phyloP scores from a whole-genome alignment of 2,329 filamentous ascomycete species.

The Kalaharituber pfeilii region DNA sequence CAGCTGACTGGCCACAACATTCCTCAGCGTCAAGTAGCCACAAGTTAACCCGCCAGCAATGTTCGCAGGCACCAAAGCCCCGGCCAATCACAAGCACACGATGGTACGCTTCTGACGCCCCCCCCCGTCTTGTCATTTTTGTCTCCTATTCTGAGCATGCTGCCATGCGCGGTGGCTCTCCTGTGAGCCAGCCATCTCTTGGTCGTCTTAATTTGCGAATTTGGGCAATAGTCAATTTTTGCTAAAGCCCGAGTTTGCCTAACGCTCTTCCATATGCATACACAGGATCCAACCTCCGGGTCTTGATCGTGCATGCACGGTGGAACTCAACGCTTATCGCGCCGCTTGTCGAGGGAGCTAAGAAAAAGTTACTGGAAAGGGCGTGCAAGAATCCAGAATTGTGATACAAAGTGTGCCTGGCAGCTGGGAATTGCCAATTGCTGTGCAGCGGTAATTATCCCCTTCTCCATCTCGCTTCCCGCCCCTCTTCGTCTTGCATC shows the following conservation, averaged over 20 bases:
- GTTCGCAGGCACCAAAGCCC: conserved; percentile 22
- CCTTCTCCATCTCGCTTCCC: not conserved
- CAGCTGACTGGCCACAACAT: not conserved
- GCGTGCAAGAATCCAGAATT: conserved; percentile 78
- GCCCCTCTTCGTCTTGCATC: not conserved
- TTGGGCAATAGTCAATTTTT: not conserved
- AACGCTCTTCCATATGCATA: not conserved
- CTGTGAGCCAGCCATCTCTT: not conserved
- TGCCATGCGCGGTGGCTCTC: not conserved
- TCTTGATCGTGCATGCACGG: conserved; percentile 88
- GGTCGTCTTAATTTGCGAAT: not conserved
- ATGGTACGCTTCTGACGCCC: conserved; percentile 16
- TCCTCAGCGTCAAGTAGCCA: not conserved
- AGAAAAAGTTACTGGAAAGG: conserved; percentile 59
- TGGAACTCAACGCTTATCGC: conserved; percentile 88
- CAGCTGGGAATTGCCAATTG: conserved; percentile 84
- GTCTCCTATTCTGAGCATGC: conserved; percentile 1
- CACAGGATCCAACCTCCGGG: conserved; percentile 53
- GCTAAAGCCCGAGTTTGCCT: too few species aligned
- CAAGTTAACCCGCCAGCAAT: conserved; percentile 7
- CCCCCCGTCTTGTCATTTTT: too few species aligned
- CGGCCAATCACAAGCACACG: conserved; percentile 18
- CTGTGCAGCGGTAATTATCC: conserved; percentile 55
- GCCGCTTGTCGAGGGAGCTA: conserved; percentile 63
- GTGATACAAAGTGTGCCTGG: conserved; percentile 79